Conservation (phyloP, 2,329 filamentous ascomycete species). For the Sclerotinia nivalis region DNA sequence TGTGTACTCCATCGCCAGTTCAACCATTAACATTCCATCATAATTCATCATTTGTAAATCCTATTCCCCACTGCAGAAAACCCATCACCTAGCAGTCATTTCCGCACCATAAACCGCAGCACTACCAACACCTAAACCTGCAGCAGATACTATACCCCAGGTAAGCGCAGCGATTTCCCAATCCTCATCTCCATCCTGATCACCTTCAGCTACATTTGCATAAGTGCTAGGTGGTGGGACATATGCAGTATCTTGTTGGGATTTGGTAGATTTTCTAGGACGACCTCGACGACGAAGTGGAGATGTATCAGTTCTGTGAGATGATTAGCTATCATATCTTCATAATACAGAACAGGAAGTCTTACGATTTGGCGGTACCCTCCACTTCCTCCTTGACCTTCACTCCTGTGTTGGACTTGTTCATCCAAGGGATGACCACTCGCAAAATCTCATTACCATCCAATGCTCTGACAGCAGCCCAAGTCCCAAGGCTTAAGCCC, state of each 20-base stretch:
- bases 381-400: conserved; percentile 8
- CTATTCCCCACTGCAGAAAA: neutral
- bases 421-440: conserved; percentile 42
- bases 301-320: conserved; percentile 10
- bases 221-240: conserved; percentile 39
- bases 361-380: neutral
- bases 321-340: neutral
- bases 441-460: conserved; percentile 53
- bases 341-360: neutral
- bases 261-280: conserved; percentile 10
- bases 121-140: conserved; percentile 49
- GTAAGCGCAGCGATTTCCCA: conserved; percentile 51
- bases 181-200: conserved; percentile 46
- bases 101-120: conserved; percentile 52
- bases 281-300: conserved; percentile 23
- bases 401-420: neutral
- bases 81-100: conserved; percentile 28
- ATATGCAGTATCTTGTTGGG: conserved; percentile 44
- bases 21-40: neutral
- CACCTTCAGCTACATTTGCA: conserved; percentile 43
- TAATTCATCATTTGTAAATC: neutral
- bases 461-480: conserved; percentile 56
- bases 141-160: conserved; percentile 49
- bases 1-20: neutral
- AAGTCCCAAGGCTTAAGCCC: conserved; percentile 54